Base-by-base conservation (phyloP, 805 yeast species). In the Saturnispora halmiae region DNA sequence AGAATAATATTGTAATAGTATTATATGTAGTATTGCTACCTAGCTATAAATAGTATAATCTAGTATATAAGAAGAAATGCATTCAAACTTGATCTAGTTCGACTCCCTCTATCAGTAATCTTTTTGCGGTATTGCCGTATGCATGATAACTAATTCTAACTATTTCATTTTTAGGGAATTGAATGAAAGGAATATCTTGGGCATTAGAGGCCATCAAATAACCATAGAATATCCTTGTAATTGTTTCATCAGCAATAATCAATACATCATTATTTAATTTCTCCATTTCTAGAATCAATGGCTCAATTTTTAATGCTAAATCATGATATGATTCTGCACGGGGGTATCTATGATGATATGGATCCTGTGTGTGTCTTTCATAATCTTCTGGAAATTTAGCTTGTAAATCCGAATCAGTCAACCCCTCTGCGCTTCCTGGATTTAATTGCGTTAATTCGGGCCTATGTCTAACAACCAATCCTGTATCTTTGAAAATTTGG, bases 261-360 rank as follows among this genome's bases (percentile, higher is more conserved):
- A 92, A 66, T 13, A 92, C 73, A 56, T 87, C 96, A 16, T 86
- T 84, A 40, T 84, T 74, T 73, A 82, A 79, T 51, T 96, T 73
- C 60, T 92, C 99, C 77, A 92, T 80, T 60, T 92, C 97, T 57
- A 92, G 69, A 46, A 92, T 76, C 41, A 92, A 67, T 0, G 97
- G 95, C 61, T 92, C 98, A 64, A 92, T 73, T 51, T 95, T 77
- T 28, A 92, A 81, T 0, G 98, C 97, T 43, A 92, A 70, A 60
- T 92, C 99, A 61, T 92, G 98, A 56, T 87, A 92, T 38, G 94
- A 83, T 63, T 92, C 99, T 0, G 94, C 86, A 37, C 97, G 70
- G 2, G 95, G 84, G 56, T 75, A 92, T 45, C 98, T 69, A 56
- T 82, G 90, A 61, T 92, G 96, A 56, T 92, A 92, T 2, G 96